These are phyloP conservation scores for Cercospora sp. DNA, from an alignment of 2,329 filamentous ascomycete species.

Conservation along the genomic window DNA sequence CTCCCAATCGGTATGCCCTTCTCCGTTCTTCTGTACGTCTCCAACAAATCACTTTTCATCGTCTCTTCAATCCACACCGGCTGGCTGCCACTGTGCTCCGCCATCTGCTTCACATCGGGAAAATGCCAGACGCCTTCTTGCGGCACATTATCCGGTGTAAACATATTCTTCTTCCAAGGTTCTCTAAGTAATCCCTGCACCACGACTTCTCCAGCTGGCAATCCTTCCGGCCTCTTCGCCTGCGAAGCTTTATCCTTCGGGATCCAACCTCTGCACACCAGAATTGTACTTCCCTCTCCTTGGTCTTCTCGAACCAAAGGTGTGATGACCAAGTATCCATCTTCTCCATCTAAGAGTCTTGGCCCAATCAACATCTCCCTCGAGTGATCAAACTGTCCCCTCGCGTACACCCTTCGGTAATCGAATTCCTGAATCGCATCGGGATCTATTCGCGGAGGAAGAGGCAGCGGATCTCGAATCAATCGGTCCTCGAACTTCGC, in stretches of 20 bases:
- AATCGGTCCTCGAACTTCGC: constrained; percentile 91
- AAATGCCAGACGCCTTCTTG: constrained; percentile 89
- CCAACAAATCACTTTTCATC: constrained; percentile 80
- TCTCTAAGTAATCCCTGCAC: constrained; percentile 83
- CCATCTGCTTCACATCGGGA: constrained; percentile 92
- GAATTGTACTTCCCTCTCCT: constrained; percentile 58
- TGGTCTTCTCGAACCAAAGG: constrained; percentile 72
- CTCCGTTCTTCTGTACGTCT: constrained; percentile 70
- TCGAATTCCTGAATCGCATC: constrained; percentile 85
- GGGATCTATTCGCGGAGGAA: constrained; percentile 81
- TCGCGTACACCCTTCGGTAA: constrained; percentile 78
- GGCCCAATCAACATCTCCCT: constrained; percentile 96
- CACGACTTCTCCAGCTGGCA: constrained; percentile 70
- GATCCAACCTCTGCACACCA: constrained; percentile 94
- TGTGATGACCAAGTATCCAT: constrained; percentile 89
- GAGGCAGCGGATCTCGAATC: constrained; percentile 77
- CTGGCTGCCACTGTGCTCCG: constrained; percentile 75
- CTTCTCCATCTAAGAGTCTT: constrained; percentile 80
- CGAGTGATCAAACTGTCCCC: constrained; percentile 77
- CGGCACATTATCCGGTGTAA: constrained; percentile 87
- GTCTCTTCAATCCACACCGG: constrained; percentile 95
- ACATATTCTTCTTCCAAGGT: constrained; percentile 97
- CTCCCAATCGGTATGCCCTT: constrained; percentile 89
- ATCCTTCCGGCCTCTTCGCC: constrained; percentile 59
- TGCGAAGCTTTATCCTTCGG: constrained; percentile 70